A percentile compares a stretch with the other conserved stretches of the same genome.
Conservation (phyloP, 495 filamentous ascomycete species). For the Penicillium atrosanguineum region DNA sequence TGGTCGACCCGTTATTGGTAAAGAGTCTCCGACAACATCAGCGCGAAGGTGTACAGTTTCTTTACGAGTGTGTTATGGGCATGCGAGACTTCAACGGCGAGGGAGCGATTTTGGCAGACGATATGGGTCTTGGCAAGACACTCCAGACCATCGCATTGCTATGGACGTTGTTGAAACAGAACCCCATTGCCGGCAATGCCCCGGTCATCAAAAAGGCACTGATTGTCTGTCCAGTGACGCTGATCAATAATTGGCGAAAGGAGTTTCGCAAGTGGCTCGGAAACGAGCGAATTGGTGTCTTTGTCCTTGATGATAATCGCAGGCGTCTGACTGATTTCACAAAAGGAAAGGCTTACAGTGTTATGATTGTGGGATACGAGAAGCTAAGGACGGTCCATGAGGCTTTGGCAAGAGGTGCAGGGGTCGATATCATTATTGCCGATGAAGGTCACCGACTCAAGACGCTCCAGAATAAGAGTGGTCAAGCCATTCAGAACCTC, state of each 20-base stretch:
- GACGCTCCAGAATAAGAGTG: slow-evolving; percentile 78
- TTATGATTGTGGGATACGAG: slow-evolving; percentile 86
- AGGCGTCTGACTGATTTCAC: slow-evolving; percentile 73
- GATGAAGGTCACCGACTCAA: slow-evolving; percentile 83
- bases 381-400: slow-evolving; percentile 68
- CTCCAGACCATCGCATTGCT: slow-evolving; percentile 74
- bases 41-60: slow-evolving; percentile 71
- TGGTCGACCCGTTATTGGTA: slow-evolving; percentile 70
- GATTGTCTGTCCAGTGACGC: slow-evolving; percentile 76
- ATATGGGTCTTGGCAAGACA: slow-evolving; percentile 83
- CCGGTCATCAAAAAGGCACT: slow-evolving; percentile 74
- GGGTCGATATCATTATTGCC: slow-evolving; percentile 75
- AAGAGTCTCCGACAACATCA: slow-evolving; percentile 72
- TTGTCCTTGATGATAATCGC: slow-evolving; percentile 66
- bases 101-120: slow-evolving; percentile 77
- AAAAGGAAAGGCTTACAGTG: slow-evolving; percentile 66
- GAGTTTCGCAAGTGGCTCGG: slow-evolving; percentile 83
- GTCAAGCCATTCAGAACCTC: slow-evolving; percentile 68
- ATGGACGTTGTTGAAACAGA: slow-evolving; percentile 82
- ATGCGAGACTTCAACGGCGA: slow-evolving; percentile 67
- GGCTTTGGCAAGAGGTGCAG: slow-evolving; percentile 59
- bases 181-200: slow-evolving; percentile 59
- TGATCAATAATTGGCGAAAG: slow-evolving; percentile 78
- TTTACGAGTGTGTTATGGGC: slow-evolving; percentile 87
- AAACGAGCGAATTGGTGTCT: slow-evolving; percentile 72